phyloP scores from a whole-genome alignment of 768 basidiomycete species.

The Xerocomellus amylosporus region DNA sequence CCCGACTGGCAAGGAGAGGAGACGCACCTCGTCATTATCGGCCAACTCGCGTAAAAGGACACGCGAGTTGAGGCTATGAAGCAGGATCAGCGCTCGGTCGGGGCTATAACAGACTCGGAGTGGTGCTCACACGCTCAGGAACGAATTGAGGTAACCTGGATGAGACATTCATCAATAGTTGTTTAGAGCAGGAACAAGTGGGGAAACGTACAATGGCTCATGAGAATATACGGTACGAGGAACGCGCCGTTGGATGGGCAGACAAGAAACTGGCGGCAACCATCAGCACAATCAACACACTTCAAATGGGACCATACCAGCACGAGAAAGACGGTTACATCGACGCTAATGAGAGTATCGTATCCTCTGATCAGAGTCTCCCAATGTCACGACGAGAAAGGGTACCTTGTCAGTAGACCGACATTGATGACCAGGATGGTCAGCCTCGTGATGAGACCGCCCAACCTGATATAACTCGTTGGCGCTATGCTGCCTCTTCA shows the following conservation, averaged over 20 bases:
- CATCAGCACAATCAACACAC: background rate
- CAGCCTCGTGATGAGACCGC: slow-evolving; percentile 32
- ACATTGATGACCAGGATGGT: slow-evolving; percentile 37
- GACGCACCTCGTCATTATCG: slow-evolving; percentile 25
- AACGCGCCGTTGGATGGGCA: slow-evolving; percentile 37
- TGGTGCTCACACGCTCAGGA: slow-evolving; percentile 34
- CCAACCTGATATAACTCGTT: slow-evolving; percentile 20
- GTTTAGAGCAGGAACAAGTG: background rate
- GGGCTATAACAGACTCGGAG: too few species aligned
- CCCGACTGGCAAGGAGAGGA: background rate
- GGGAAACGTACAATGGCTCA: slow-evolving; percentile 34
- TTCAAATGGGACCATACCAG: slow-evolving; percentile 10
- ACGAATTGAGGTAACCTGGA: slow-evolving; percentile 38
- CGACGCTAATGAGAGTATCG: slow-evolving; percentile 25
- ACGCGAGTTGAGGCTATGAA: slow-evolving; percentile 29
- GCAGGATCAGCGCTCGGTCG: background rate
- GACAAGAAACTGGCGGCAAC: slow-evolving; percentile 27
- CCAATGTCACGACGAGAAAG: background rate
- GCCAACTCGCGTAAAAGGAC: slow-evolving; percentile 27
- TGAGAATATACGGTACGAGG: slow-evolving; percentile 37
- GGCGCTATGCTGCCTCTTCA: background rate
- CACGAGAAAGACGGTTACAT: slow-evolving; percentile 29
- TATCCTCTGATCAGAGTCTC: background rate
- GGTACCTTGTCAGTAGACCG: slow-evolving; percentile 36
- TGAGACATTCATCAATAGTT: background rate